These are phyloP conservation scores for Fusarium sp. DNA, from an alignment of 2,329 filamentous ascomycete species.

Conservation along the genomic window DNA sequence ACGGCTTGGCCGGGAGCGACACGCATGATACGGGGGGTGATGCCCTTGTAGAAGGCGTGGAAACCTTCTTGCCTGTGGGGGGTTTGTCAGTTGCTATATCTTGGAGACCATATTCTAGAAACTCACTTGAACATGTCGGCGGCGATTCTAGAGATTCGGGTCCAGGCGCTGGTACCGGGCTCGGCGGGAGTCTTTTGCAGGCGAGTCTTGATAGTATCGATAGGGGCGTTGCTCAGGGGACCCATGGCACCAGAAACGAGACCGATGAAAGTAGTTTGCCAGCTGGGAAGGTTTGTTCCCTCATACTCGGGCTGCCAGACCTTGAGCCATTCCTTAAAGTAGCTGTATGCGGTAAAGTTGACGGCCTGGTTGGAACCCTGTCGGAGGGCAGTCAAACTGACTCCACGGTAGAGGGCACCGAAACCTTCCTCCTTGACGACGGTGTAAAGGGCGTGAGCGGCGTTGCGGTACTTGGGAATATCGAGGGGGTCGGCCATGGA, in stretches of 20 bases:
- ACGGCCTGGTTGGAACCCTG: conserved; percentile 98
- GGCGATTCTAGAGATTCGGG: conserved; percentile 82
- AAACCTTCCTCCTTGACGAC: conserved; percentile 92
- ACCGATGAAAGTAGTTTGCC: conserved; percentile 91
- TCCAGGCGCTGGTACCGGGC: conserved; percentile 82
- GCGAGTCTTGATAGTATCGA: conserved; percentile 98
- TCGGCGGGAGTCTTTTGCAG: conserved; percentile 90
- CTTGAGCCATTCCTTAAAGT: conserved; percentile 86
- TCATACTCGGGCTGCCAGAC: conserved; percentile 77
- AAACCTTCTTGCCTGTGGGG: conserved; percentile 83
- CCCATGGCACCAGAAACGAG: conserved; percentile 95
- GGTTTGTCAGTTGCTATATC: conserved; percentile 8
- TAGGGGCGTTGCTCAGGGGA: conserved; percentile 94
- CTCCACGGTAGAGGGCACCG: conserved; percentile 90
- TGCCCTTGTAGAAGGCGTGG: conserved; percentile 98
- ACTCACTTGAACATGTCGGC: conserved; percentile 84
- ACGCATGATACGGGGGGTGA: conserved; percentile 96
- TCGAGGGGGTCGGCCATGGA: conserved; percentile 97
- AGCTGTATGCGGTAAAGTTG: conserved; percentile 98
- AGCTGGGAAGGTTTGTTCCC: conserved; percentile 78
- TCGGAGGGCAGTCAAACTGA: conserved; percentile 90
- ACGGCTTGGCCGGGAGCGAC: conserved; percentile 94
- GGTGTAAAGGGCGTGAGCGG: conserved; percentile 84
- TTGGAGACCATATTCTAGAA: accelerated
- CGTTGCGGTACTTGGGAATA: conserved; percentile 96